phyloP scores from a whole-genome alignment of 2,329 filamentous ascomycete genomes.

The Ustulina deusta region DNA sequence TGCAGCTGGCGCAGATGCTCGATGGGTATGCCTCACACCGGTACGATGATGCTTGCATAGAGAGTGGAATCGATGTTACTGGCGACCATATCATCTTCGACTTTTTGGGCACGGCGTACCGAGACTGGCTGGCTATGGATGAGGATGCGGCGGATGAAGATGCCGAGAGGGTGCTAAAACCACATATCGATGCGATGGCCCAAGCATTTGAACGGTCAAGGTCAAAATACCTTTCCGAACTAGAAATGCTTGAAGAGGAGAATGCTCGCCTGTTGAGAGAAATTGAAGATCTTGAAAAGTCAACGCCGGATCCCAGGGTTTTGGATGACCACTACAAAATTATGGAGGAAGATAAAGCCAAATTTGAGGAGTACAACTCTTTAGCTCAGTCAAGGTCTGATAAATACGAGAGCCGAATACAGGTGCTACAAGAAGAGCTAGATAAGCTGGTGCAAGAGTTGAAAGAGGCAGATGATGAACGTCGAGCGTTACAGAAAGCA shows the following conservation, averaged over 20 bases:
- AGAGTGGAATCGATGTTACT: conserved; percentile 86
- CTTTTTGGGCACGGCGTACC: conserved; percentile 89
- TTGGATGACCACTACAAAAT: conserved; percentile 92
- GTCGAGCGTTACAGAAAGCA: conserved; percentile 80
- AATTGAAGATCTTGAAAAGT: conserved; percentile 89
- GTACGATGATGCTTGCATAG: conserved; percentile 91
- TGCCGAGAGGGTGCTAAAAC: conserved; percentile 79
- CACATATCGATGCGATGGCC: conserved; percentile 90
- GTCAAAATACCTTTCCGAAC: conserved; percentile 83
- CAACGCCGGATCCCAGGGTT: conserved; percentile 83
- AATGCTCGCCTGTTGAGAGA: conserved; percentile 84
- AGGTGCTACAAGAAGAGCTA: conserved; percentile 87
- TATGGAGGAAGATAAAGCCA: conserved; percentile 91
- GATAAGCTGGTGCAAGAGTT: conserved; percentile 81
- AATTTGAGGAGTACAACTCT: conserved; percentile 95
- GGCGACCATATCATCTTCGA: conserved; percentile 95
- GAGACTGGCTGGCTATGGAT: conserved; percentile 93
- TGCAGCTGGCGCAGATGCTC: conserved; percentile 95
- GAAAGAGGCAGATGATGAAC: conserved; percentile 84
- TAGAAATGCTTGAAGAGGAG: conserved; percentile 88
- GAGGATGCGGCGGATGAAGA: conserved; percentile 90
- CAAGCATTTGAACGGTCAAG: conserved; percentile 87
- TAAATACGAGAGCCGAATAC: conserved; percentile 85
- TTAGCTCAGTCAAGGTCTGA: conserved; percentile 86
- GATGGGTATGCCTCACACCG: conserved; percentile 81